Conservation (phyloP, 495 filamentous ascomycete genomes). For the Penicillium bialowiezense region DNA sequence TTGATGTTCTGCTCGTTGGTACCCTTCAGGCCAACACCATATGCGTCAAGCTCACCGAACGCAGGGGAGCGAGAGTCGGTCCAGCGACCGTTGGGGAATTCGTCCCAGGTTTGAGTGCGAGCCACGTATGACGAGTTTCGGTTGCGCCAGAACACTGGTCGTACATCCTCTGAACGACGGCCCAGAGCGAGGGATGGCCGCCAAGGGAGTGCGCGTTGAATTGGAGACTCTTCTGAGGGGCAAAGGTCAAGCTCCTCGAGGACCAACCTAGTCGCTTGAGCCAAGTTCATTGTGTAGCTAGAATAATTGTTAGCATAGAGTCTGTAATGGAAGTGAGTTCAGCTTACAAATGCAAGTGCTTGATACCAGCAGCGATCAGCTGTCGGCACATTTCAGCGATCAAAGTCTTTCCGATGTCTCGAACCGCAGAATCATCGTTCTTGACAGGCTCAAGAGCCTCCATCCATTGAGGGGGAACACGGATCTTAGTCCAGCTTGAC, state of each 20-base stretch:
- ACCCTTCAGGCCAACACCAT: constrained; percentile 93
- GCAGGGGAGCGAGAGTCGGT: constrained; percentile 96
- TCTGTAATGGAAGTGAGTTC: no score
- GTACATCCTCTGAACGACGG: constrained; percentile 89
- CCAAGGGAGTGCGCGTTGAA: constrained; percentile 88
- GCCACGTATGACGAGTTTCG: constrained; percentile 92
- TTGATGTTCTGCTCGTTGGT: constrained; percentile 96
- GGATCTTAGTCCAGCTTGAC: constrained; percentile 82
- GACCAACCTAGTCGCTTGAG: constrained; percentile 88
- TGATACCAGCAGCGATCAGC: constrained; percentile 76
- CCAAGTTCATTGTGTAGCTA: constrained; percentile 99
- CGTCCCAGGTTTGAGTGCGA: constrained; percentile 97
- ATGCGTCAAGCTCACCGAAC: constrained; percentile 94
- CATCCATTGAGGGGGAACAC: constrained; percentile 77
- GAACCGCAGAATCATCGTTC: constrained; percentile 90
- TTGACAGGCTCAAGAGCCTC: constrained; percentile 86
- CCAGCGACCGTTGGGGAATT: constrained; percentile 99
- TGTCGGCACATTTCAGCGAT: constrained; percentile 91
- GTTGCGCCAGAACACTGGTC: constrained; percentile 98
- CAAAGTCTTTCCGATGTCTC: constrained; percentile 83
- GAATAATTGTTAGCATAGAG: no score
- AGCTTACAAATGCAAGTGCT: constrained; percentile 95
- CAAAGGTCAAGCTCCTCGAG: constrained; percentile 82
- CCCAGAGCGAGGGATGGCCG: constrained; percentile 87
- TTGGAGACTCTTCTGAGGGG: constrained; percentile 70